phyloP scores from a whole-genome alignment of 1,284 basidiomycete genomes.

The Trichosporon sp. region DNA sequence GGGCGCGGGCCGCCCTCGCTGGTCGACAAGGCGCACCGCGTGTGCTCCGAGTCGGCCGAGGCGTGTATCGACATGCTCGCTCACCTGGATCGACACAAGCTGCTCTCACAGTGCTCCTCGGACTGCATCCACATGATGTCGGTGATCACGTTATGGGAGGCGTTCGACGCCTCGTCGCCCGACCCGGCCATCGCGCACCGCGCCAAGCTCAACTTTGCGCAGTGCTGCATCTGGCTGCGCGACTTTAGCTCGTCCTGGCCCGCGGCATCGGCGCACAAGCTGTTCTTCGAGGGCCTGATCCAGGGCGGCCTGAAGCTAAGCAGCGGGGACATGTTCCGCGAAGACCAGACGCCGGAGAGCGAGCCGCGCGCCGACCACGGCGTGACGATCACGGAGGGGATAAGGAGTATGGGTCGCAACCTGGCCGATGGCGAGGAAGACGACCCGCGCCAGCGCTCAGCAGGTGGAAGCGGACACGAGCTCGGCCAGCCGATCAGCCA shows the following conservation, averaged over 20 bases:
- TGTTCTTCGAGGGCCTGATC: conserved; percentile 45
- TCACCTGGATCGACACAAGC: conserved; percentile 31
- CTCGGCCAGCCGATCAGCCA: background rate
- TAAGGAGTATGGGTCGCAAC: conserved; percentile 22
- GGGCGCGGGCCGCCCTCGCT: conserved; percentile 10
- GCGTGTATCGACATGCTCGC: conserved; percentile 33
- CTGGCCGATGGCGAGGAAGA: conserved; percentile 2
- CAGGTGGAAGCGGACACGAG: background rate
- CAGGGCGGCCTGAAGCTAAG: conserved; percentile 31
- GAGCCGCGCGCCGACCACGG: background rate
- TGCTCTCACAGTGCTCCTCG: conserved; percentile 35
- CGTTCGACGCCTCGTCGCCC: conserved; percentile 24
- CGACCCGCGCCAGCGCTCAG: background rate
- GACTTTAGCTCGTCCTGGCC: conserved; percentile 41
- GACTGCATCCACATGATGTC: conserved; percentile 42
- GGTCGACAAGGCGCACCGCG: conserved; percentile 19
- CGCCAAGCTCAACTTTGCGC: conserved; percentile 38
- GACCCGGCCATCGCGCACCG: conserved; percentile 23
- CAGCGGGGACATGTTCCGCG: conserved; percentile 7
- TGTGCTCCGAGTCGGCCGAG: conserved; percentile 38
- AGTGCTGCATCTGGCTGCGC: conserved; percentile 43
- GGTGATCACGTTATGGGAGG: conserved; percentile 38
- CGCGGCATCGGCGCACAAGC: conserved; percentile 37
- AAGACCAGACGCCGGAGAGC: conserved; percentile 8
- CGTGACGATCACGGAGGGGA: conserved; percentile 14